Evolutionary conservation across 768 basidiomycete species (phyloP), one percentile per base, ranked within the genome.

Genomic region (Auricularia cornea): DNA sequence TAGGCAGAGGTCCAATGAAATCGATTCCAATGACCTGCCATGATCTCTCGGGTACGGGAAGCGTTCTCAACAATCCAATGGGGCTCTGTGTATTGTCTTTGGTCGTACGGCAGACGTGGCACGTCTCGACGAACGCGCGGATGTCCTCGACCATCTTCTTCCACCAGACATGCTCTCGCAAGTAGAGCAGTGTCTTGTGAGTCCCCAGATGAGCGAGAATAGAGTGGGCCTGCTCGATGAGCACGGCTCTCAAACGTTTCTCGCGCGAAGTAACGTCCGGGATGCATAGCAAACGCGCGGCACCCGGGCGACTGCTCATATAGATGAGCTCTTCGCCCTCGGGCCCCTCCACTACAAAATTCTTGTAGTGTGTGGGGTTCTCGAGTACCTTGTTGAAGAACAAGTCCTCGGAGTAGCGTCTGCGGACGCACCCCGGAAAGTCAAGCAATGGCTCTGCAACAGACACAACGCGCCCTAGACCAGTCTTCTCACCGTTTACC

Each of bases 171-270:
- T 75, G 52, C n/a, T 48, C 18, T 6, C 44, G 10, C 12, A 48
- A 18, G 44, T 48, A 48, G 1, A 20, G 10, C 44, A 48, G 6
- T 6, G 44, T 48, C 44, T 79, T 80, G 0, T 6, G 33, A 0
- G 66, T 32, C 1, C 79, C 76, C 0, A 80, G 61, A 59, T 80
- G 79, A 0, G 77, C 79, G 1, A 80, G 60, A 0, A 80, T 3
- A 0, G 74, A 76, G 41, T 80, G 79, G 0, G 66, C 65, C 4
- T 67, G 66, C 0, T 44, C 38, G 28, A 67, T 66, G 4, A 66
- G n/a, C 3, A 65, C 62, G 33, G 66, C 66, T 0, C 65, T 14
- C 2, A 66, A 44, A 2, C 61, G 23, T 38, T 33, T 38, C 6
- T 18, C 44, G 16, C 6, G 12, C 1, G 20, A 10, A 10, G 10